Base-by-base conservation (phyloP, 257 asterid species). In the Phtheirospermum japonicum region DNA sequence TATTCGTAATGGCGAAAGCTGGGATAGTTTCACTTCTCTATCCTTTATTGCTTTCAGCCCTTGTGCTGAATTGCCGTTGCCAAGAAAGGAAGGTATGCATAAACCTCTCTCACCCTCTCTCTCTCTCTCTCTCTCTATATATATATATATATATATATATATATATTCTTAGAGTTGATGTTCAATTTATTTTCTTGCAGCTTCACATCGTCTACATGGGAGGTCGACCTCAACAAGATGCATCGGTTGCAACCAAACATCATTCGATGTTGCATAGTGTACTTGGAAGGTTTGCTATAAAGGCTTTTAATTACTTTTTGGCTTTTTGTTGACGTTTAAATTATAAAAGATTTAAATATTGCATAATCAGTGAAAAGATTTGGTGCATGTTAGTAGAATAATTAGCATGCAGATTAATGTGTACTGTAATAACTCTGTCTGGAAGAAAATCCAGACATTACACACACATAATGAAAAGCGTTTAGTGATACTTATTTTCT, bases 231-330 rank as follows among this genome's bases (percentile, higher is more conserved):
- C 62, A 73, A 40, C 76, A n/a, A 37, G 77, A 57, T 48, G 59
- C 13, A 55, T 64, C 77, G 4, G 59, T 67, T 59, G 73, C 80
- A 46, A 7, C 77, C 52, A 68, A 57, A 58, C 82, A 79, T 70
- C 74, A 76, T 34, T 16, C 80, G 12, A 76, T 73, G 80, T 36
- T 76, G 77, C 77, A 68, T 16, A 68, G 57, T 40, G 77, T 65
- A 5, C 32, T 76, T n/a, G 84, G 84, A 67, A 79, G 84, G 84
- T n/a, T 77, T n/a, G n/a, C n/a, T n/a, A n/a, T n/a, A n/a, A n/a
- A n/a, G n/a, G n/a, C n/a, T n/a, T n/a, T n/a, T n/a, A n/a, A n/a
- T n/a, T n/a, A n/a, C n/a, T n/a, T n/a, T n/a, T n/a, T n/a, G n/a
- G n/a, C n/a, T n/a, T n/a, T n/a, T n/a, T n/a, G n/a, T n/a, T n/a